Conservation (phyloP, 305 asterid species). For the Fraxinus baroniana region DNA sequence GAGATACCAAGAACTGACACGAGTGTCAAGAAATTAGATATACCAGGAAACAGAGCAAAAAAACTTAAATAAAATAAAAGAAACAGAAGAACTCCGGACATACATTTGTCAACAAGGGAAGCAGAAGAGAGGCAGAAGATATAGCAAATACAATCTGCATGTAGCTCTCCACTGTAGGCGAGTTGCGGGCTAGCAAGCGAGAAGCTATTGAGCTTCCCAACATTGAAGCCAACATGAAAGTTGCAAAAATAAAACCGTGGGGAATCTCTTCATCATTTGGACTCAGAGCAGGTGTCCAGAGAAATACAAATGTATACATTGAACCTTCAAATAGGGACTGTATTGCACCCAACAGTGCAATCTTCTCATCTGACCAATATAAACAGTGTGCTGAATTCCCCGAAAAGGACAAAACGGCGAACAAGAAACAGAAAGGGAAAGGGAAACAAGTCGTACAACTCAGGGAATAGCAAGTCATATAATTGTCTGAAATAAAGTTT, state of each 20-base stretch:
- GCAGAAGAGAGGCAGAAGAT: constrained; percentile 80
- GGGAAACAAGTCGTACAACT: not conserved
- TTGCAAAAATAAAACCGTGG: constrained; percentile 53
- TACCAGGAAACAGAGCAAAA: too few species aligned
- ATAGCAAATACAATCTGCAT: constrained; percentile 84
- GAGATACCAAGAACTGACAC: constrained; percentile 65
- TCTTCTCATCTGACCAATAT: constrained; percentile 97
- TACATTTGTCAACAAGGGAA: constrained; percentile 77
- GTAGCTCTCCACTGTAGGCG: constrained; percentile 83
- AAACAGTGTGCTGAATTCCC: too few species aligned
- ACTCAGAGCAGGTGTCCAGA: constrained; percentile 91
- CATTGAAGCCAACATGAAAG: constrained; percentile 54
- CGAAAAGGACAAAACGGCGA: too few species aligned
- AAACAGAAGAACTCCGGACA: constrained; percentile 23
- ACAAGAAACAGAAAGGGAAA: not conserved
- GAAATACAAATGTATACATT: constrained; percentile 89
- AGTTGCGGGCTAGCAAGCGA: constrained; percentile 75
- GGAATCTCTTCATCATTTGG: constrained; percentile 60
- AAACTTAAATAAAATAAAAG: too few species aligned
- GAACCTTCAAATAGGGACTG: constrained; percentile 95
- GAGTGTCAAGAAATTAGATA: too few species aligned
- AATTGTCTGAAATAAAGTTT: not conserved
- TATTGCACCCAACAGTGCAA: constrained; percentile 88
- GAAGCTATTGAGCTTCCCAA: constrained; percentile 90
- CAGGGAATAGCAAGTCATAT: not conserved